These are phyloP conservation scores for Isochrysis galbana DNA, from an alignment of 78 protist genomes.

Conservation along the genomic window DNA sequence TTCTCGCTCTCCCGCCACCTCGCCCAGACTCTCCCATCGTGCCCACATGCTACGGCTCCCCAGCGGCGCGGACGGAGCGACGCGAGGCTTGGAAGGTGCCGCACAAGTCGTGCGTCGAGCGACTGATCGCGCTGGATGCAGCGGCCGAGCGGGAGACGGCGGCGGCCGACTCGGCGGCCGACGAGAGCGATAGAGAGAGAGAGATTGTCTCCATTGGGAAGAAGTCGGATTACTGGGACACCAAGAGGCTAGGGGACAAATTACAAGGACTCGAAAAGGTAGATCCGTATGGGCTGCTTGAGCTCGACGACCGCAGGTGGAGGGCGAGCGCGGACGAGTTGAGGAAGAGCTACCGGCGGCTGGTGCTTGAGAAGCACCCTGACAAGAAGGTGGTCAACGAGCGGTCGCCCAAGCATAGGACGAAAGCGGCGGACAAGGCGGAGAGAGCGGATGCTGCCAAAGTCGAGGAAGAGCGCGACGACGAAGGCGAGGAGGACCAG, in stretches of 20 bases:
- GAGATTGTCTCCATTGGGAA: neutral
- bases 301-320: constrained; percentile 10
- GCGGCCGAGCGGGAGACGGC: neutral
- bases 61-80: neutral
- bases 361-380: neutral
- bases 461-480: neutral
- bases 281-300: constrained; percentile 6
- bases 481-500: neutral
- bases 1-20: neutral
- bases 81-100: neutral
- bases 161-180: neutral
- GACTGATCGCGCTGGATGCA: neutral
- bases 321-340: neutral
- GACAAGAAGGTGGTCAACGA: constrained; percentile 1
- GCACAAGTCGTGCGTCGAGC: neutral
- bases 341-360: neutral
- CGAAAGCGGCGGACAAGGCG: neutral
- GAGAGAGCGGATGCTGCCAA: neutral
- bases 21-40: neutral
- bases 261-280: neutral
- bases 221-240: neutral
- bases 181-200: neutral
- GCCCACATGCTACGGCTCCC: constrained; percentile 3
- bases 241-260: neutral
- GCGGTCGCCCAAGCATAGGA: neutral